Evolutionary conservation across 2,329 filamentous ascomycete genomes (phyloP), one percentile per base, ranked within the genome.

Genomic region (Plenodomus lindquistii): DNA sequence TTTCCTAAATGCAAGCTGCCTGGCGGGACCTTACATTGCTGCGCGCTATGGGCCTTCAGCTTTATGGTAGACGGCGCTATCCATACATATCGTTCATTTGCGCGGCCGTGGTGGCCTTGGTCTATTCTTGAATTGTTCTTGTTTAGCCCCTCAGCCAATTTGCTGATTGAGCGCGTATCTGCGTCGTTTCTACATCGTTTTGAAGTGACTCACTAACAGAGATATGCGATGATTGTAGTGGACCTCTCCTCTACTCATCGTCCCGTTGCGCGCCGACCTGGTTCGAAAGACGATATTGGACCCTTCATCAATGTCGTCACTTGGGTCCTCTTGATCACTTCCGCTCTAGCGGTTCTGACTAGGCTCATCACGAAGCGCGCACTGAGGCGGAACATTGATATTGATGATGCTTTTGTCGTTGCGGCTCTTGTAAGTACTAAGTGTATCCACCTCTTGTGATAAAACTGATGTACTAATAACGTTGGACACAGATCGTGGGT

Each of bases 331-430:
- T 50, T 70, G 16, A 67, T 70, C 37, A 70, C 67, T 39, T 67
- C 63, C 15, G 62, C 57, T 15, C 44, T 70, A 43, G 67, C 67
- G 19, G 68, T 71, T 8, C 48, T 67, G 38, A 70, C 66, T 31
- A 58, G 67, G 24, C 53, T 71, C 17, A 57, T 70, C 21, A 71
- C 68, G 18, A 71, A 71, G 54, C 59, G 60, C 29, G 68, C 67
- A 17, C 42, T 71, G 46, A 59, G 45, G 39, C 60, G 68, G 35
- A 62, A 56, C 21, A 55, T 70, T 17, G 65, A 67, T 53, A 34
- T 70, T 42, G 67, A 70, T 40, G 68, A 71, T 60, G 63, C 54
- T n/a, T 69, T 71, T 49, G 63, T 68, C 11, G 43, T 70, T 44
- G 56, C 63, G 13, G 68, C 68, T 46, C 53, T 71, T 54, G 68